These are phyloP conservation scores for Phytophthora pini DNA, from an alignment of 352 stramenopile species.

Conservation along the genomic window DNA sequence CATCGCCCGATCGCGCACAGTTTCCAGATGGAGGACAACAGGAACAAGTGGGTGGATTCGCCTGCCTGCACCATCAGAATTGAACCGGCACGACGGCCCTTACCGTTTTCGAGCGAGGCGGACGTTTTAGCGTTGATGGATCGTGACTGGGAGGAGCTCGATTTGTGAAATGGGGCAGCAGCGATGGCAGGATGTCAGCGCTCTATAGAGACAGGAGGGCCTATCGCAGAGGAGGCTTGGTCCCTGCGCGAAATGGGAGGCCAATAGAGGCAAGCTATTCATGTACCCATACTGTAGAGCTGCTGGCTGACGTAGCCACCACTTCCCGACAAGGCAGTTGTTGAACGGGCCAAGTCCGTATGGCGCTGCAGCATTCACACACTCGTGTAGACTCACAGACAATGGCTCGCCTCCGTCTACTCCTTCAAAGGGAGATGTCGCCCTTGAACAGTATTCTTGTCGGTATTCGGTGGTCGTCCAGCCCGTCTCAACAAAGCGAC, in stretches of 20 bases:
- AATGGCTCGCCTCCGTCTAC: neutral
- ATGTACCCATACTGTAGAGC: neutral
- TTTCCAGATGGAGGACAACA: slow-evolving; percentile 21
- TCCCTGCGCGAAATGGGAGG: neutral
- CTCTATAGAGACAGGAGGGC: neutral
- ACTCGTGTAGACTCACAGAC: neutral
- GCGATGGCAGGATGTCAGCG: slow-evolving; percentile 7
- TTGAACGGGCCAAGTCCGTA: neutral
- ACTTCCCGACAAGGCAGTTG: neutral
- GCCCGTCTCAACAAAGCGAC: too few species aligned
- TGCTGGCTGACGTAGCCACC: neutral
- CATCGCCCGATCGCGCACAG: slow-evolving; percentile 10
- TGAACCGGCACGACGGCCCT: neutral
- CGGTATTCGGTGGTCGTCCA: too few species aligned
- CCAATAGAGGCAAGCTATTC: too few species aligned
- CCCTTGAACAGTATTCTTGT: too few species aligned
- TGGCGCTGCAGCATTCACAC: neutral
- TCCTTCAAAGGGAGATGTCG: neutral
- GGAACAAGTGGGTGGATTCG: slow-evolving; percentile 16
- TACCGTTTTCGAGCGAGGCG: too few species aligned
- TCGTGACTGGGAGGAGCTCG: slow-evolving; percentile 21
- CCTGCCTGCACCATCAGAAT: slow-evolving; percentile 27
- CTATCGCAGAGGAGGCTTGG: too few species aligned
- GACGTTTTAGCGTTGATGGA: slow-evolving; percentile 3
- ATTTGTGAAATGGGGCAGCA: slow-evolving; percentile 27